A percentile compares a stretch with the other conserved stretches of the same genome.
These are phyloP conservation scores for Solanum aculeatissimum DNA, from an alignment of 305 asterid species.

Conservation along the genomic window DNA sequence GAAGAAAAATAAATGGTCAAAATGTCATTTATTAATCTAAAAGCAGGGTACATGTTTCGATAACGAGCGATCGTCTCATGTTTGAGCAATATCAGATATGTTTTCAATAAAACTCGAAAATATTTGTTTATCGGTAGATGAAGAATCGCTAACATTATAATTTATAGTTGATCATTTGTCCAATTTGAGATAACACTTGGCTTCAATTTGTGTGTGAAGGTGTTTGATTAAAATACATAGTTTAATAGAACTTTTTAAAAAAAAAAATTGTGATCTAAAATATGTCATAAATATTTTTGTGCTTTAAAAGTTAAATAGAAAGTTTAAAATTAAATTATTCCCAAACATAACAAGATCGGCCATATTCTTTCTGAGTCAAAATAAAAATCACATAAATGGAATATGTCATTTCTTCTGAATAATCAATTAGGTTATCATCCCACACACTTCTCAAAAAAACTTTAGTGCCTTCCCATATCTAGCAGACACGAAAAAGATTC, in stretches of 20 bases:
- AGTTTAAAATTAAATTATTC: neutral
- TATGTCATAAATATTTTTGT: neutral
- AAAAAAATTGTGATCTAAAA: neutral
- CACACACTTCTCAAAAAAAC: neutral
- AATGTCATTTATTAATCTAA: neutral
- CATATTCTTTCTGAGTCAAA: neutral
- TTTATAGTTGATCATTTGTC: neutral
- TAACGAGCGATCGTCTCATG: neutral
- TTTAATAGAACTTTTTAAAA: neutral
- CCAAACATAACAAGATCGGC: neutral
- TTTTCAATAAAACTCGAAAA: neutral
- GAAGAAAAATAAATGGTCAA: neutral
- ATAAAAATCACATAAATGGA: neutral
- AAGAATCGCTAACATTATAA: neutral
- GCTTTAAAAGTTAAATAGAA: neutral
- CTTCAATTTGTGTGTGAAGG: neutral
- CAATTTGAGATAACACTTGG: neutral
- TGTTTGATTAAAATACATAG: neutral
- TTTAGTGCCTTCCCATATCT: neutral
- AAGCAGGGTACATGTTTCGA: neutral
- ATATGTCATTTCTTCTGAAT: neutral
- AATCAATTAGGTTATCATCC: neutral
- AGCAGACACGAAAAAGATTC: neutral
- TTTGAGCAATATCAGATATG: neutral
- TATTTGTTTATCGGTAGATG: neutral